These are phyloP conservation scores for Zygoascus bituminiphila DNA, from an alignment of 805 yeast genomes.

Conservation along the genomic window DNA sequence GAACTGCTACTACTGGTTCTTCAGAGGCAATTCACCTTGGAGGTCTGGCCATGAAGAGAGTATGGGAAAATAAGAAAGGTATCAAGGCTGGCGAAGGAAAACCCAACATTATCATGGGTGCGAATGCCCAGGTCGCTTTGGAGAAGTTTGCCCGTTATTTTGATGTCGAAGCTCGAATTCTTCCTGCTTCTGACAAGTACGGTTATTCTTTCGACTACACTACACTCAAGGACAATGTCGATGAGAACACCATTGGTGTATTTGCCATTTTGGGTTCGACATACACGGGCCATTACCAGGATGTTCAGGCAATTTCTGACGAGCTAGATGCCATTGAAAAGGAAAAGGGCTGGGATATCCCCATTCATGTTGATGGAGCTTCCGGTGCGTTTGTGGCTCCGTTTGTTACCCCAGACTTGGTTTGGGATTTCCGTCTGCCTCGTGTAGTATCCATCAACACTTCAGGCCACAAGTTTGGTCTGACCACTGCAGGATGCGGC, in stretches of 20 bases:
- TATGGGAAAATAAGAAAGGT: constrained; percentile 66
- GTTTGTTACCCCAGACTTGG: constrained; percentile 61
- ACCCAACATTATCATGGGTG: constrained; percentile 87
- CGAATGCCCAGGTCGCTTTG: constrained; percentile 88
- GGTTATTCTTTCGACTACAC: constrained; percentile 58
- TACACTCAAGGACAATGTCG: constrained; percentile 55
- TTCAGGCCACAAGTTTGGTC: constrained; percentile 89
- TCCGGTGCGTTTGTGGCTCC: constrained; percentile 89
- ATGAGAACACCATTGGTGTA: constrained; percentile 89
- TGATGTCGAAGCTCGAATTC: constrained; percentile 77
- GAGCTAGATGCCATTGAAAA: constrained; percentile 62
- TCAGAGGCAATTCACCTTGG: constrained; percentile 92
- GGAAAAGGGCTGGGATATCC: constrained; percentile 58
- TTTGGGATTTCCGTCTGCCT: constrained; percentile 75
- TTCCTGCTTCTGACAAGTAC: constrained; percentile 53
- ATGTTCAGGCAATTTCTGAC: constrained; percentile 52
- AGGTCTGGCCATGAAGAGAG: constrained; percentile 84
- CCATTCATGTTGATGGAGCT: constrained; percentile 92
- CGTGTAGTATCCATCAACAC: constrained; percentile 81
- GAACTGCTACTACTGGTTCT: constrained; percentile 91
- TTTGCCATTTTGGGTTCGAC: constrained; percentile 87
- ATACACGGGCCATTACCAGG: constrained; percentile 87
- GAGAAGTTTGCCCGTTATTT: constrained; percentile 92
- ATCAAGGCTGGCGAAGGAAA: constrained; percentile 29
- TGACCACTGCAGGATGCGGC: constrained; percentile 85